Conservation (phyloP, 225 moss, liverwort and hornwort genomes). For the Sphagnum contortum region DNA sequence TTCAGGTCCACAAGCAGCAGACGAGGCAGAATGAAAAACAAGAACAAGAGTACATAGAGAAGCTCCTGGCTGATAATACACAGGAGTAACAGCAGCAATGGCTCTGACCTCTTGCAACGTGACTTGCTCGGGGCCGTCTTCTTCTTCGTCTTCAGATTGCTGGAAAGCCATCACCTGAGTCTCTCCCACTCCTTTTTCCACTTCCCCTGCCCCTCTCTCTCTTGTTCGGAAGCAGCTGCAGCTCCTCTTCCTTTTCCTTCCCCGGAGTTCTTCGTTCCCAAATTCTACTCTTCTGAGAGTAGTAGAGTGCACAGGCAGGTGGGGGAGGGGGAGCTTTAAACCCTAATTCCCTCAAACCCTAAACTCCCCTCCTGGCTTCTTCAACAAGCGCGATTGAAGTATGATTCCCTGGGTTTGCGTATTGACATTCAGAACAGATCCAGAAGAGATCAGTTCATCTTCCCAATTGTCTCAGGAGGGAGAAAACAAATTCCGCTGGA, state of each 20-base stretch:
- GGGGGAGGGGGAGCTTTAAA: constrained; percentile 10
- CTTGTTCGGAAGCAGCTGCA: neutral
- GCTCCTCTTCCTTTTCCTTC: neutral
- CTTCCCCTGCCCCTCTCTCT: neutral
- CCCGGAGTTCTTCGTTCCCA: neutral
- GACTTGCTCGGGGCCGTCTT: neutral
- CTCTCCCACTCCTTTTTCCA: neutral
- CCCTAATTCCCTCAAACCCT: neutral
- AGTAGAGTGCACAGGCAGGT: neutral
- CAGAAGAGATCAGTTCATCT: no score
- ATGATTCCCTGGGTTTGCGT: no score
- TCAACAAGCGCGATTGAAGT: no score
- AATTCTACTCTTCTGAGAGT: neutral
- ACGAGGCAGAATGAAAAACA: neutral
- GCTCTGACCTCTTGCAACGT: no score
- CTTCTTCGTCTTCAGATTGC: neutral
- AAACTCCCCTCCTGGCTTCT: no score
- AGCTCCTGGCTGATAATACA: no score
- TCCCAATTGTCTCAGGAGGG: no score
- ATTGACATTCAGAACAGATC: no score
- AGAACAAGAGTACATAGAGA: neutral
- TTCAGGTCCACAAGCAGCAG: neutral
- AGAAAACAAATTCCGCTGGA: no score
- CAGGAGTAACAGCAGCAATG: no score
- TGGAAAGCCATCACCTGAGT: neutral